phyloP scores from a whole-genome alignment of 768 basidiomycete genomes.

The Suillus brevipes region DNA sequence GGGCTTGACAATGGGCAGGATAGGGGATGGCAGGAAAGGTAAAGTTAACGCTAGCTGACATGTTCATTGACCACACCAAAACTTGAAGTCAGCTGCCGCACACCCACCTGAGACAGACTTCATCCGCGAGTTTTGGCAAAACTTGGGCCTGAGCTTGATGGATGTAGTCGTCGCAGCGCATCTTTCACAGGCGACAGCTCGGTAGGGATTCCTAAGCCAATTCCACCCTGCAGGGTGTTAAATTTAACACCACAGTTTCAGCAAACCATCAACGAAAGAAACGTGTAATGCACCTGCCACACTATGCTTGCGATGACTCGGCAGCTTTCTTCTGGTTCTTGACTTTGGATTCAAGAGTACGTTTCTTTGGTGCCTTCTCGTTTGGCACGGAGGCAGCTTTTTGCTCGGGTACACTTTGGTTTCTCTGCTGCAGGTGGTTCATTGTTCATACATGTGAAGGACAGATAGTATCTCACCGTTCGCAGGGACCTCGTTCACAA shows the following conservation, averaged over 20 bases:
- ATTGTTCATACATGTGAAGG: not conserved
- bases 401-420: conserved; percentile 23
- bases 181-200: conserved; percentile 67
- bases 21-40: too few relatives aligned
- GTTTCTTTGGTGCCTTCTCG: conserved; percentile 19
- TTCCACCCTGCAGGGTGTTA: conserved; percentile 32
- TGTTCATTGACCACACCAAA: not conserved
- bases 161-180: conserved; percentile 44
- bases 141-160: conserved; percentile 21
- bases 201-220: conserved; percentile 62
- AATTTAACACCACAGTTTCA: not conserved
- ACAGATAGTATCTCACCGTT: not conserved
- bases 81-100: not conserved
- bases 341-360: conserved; percentile 17
- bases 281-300: conserved; percentile 41
- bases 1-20: too few relatives aligned
- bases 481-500: not conserved
- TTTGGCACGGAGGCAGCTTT: conserved; percentile 18
- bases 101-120: not conserved
- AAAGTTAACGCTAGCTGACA: too few relatives aligned
- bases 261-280: not conserved
- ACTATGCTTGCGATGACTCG: conserved; percentile 19
- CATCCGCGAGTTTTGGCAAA: conserved; percentile 6
- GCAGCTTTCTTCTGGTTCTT: conserved; percentile 21
- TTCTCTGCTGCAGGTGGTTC: conserved; percentile 25